Evolutionary conservation across 495 filamentous ascomycete species (phyloP).

Genomic region (Neurospora sp.): DNA sequence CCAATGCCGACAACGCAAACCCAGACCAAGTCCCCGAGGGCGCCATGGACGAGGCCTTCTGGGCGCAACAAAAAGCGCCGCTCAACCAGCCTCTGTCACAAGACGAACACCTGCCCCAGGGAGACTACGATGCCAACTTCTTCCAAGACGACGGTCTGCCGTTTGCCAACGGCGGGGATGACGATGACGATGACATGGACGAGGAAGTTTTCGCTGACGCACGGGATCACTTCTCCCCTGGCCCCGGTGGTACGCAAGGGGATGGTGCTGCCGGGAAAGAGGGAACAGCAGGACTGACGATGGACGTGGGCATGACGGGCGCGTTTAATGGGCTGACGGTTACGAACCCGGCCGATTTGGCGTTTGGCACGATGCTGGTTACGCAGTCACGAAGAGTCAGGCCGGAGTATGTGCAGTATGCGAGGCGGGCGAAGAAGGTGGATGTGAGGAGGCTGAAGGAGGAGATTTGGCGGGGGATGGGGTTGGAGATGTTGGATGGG

Average conservation of each 20-base stretch:
- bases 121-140: conserved; percentile 92
- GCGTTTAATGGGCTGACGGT: conserved; percentile 39
- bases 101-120: conserved; percentile 40
- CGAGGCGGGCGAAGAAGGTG: conserved; percentile 96
- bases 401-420: conserved; percentile 96
- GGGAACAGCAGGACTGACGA: conserved; percentile 15
- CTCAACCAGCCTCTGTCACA: conserved; percentile 19
- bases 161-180: conserved; percentile 55
- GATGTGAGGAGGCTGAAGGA: conserved; percentile 90
- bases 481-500: conserved; percentile 38
- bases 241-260: conserved; percentile 42
- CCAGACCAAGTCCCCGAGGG: conserved; percentile 48
- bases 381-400: conserved; percentile 70
- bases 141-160: conserved; percentile 90
- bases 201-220: conserved; percentile 79
- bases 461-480: conserved; percentile 90
- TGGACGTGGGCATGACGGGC: conserved; percentile 34
- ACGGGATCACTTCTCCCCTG: conserved; percentile 76
- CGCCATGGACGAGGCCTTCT: conserved; percentile 91
- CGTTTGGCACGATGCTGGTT: conserved; percentile 89
- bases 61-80: conserved; percentile 68
- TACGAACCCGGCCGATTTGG: conserved; percentile 43
- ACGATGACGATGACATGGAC: conserved; percentile 56
- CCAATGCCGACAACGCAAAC: conserved; percentile 19
- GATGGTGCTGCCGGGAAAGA: conserved; percentile 3